These are phyloP conservation scores for Cynara cardunculus DNA, from an alignment of 129 eudicot genomes.

Conservation along the genomic window DNA sequence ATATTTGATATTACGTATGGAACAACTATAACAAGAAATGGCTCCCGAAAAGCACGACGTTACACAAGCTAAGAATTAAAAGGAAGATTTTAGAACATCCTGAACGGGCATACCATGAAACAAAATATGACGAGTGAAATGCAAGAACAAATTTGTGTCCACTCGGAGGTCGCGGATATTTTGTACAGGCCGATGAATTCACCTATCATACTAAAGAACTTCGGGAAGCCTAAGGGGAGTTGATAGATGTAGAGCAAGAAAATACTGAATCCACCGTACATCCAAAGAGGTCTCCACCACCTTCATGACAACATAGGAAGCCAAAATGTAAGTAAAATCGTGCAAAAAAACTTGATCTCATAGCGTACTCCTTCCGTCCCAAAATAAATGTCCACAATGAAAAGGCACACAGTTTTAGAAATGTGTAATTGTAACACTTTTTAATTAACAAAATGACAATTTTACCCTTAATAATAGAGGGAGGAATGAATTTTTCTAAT, in stretches of 20 bases:
- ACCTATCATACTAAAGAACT: conserved; percentile 16
- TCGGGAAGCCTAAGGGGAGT: conserved; percentile 39
- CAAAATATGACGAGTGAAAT: conserved; percentile 46
- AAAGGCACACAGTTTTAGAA: neutral
- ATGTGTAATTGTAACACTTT: neutral
- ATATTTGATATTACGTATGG: neutral
- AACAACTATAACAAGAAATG: neutral
- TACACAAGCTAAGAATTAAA: neutral
- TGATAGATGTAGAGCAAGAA: conserved; percentile 46
- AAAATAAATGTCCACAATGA: neutral
- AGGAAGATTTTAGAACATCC: neutral
- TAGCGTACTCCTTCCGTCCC: neutral
- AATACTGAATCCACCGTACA: conserved; percentile 48
- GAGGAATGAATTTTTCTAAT: neutral
- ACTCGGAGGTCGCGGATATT: conserved; percentile 32
- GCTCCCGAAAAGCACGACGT: neutral
- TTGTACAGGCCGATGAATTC: conserved; percentile 44
- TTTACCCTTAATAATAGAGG: neutral
- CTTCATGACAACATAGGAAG: conserved; percentile 34
- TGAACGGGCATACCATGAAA: conserved; percentile 40
- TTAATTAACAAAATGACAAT: neutral
- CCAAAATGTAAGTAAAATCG: conserved; percentile 24
- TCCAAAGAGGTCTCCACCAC: conserved; percentile 65
- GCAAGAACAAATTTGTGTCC: conserved; percentile 47
- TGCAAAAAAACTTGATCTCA: neutral